Evolutionary conservation across 768 basidiomycete genomes (phyloP).

Genomic region (Trametes sanguinea): DNA sequence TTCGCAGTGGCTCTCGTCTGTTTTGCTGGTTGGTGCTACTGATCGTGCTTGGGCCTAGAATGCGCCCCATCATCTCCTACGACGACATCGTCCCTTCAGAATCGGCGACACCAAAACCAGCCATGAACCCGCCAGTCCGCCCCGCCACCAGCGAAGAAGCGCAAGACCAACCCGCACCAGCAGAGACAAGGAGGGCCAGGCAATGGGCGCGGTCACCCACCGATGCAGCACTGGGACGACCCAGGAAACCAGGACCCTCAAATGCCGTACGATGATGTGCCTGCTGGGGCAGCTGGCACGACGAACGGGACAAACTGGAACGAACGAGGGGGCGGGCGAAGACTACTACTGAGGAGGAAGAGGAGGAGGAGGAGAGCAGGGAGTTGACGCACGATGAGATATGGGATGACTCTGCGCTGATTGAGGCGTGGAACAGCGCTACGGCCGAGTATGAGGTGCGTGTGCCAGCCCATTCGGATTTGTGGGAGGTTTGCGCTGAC

Average conservation of each 20-base stretch:
- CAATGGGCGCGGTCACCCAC: constrained; percentile 13
- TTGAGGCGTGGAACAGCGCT: constrained; percentile 84
- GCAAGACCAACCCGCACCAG: constrained; percentile 45
- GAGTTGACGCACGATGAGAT: constrained; percentile 72
- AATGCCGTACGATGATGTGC: constrained; percentile 38
- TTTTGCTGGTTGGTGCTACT: too few species aligned
- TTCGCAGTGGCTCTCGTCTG: too few species aligned
- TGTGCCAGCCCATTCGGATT: background rate
- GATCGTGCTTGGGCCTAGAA: background rate
- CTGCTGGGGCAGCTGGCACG: background rate
- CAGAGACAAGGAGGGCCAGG: constrained; percentile 26
- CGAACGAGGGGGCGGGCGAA: constrained; percentile 24
- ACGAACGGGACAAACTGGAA: constrained; percentile 12
- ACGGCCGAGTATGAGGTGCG: constrained; percentile 75
- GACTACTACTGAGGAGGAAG: constrained; percentile 38
- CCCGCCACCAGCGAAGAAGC: constrained; percentile 55
- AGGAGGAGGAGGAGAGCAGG: constrained; percentile 53
- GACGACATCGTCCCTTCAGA: constrained; percentile 60
- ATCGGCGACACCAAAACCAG: constrained; percentile 25
- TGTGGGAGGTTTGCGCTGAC: constrained; percentile 5
- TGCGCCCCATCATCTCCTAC: constrained; percentile 58
- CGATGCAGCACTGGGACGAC: constrained; percentile 49
- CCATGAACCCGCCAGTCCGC: constrained; percentile 20
- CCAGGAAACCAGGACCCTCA: constrained; percentile 31
- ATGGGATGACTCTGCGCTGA: constrained; percentile 84